Percentiles rank a stretch among this genome's conserved stretches.
Evolutionary conservation across 257 asterid species (phyloP).

Genomic region (Solanum dulcamara): DNA sequence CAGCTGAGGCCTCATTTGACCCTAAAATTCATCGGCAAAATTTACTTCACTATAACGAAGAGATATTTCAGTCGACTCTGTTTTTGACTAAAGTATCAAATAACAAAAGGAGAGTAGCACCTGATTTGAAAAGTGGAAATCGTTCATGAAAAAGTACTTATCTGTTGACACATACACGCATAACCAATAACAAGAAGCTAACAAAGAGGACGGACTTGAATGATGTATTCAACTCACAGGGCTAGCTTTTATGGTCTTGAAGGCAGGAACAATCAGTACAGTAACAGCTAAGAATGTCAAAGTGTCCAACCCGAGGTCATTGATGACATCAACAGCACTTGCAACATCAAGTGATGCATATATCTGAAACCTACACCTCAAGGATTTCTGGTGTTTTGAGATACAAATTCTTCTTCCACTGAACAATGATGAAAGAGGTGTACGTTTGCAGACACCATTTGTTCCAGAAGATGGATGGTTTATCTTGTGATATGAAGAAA

Average conservation of each 20-base stretch:
- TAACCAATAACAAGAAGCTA: neutral
- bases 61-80: neutral
- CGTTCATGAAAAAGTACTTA: neutral
- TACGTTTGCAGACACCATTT: conserved; percentile 32
- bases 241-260: conserved; percentile 81
- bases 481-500: conserved; percentile 20
- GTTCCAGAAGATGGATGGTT: conserved; percentile 19
- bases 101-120: neutral
- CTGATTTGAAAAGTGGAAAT: neutral
- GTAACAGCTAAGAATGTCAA: conserved; percentile 88
- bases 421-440: conserved; percentile 12
- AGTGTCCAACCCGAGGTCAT: conserved; percentile 89
- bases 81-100: neutral
- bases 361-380: conserved; percentile 28
- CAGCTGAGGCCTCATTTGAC: neutral
- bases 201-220: neutral
- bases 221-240: conserved; percentile 57
- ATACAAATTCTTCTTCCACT: conserved; percentile 24
- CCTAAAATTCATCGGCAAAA: neutral
- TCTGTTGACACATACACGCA: neutral
- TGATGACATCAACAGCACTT: conserved; percentile 83
- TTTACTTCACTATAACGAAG: neutral
- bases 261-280: conserved; percentile 89
- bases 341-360: conserved; percentile 68
- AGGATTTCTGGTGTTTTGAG: conserved; percentile 14